phyloP scores from a whole-genome alignment of 495 filamentous ascomycete species.

The Choiromyces venosus region DNA sequence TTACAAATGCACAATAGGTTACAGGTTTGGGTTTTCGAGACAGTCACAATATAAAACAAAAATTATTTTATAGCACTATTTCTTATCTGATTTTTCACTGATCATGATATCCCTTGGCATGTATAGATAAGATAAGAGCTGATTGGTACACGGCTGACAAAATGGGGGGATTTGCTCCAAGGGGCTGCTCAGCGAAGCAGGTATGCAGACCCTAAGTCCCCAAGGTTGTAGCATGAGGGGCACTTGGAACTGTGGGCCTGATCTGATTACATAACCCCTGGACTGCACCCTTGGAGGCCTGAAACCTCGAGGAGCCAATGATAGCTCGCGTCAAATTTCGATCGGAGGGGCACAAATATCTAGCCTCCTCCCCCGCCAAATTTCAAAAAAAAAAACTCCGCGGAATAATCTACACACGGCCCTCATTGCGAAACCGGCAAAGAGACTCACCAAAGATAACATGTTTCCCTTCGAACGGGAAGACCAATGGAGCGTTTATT shows the following conservation, averaged over 20 bases:
- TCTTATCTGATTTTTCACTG: too few species aligned
- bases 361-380: background rate
- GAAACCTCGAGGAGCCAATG: background rate
- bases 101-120: too few species aligned
- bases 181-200: too few species aligned
- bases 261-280: background rate
- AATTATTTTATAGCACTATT: too few species aligned
- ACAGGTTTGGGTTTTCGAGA: too few species aligned
- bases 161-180: too few species aligned
- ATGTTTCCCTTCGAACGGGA: background rate
- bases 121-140: too few species aligned
- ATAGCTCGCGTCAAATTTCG: background rate
- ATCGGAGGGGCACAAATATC: background rate
- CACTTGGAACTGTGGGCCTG: background rate
- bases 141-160: too few species aligned
- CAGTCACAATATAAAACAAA: too few species aligned
- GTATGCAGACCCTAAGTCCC: too few species aligned
- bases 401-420: background rate
- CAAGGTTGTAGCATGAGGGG: too few species aligned
- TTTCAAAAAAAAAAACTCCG: background rate
- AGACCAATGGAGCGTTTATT: background rate
- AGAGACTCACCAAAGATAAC: background rate
- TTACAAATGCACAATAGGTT: too few species aligned
- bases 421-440: background rate
- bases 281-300: background rate